Conservation (phyloP, 768 basidiomycete genomes). For the Mycena crocata region DNA sequence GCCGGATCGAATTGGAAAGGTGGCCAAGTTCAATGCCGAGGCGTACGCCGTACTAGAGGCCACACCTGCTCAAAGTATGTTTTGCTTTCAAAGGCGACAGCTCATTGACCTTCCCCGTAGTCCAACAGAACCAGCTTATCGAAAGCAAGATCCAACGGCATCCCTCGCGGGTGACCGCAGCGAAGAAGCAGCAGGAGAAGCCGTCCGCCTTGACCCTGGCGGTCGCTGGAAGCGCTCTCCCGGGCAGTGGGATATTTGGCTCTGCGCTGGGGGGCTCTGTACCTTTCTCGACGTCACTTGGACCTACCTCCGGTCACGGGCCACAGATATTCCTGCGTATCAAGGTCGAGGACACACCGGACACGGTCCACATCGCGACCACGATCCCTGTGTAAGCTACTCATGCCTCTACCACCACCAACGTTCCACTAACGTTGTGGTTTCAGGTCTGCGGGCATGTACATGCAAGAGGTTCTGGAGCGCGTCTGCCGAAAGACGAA, state of each 20-base stretch:
- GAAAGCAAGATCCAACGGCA: constrained; percentile 87
- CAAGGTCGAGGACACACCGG: constrained; percentile 82
- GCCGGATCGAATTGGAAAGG: constrained; percentile 87
- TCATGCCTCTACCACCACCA: background rate
- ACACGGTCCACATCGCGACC: constrained; percentile 87
- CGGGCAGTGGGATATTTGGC: constrained; percentile 61
- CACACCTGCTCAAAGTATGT: constrained; percentile 70
- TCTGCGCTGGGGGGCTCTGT: constrained; percentile 56
- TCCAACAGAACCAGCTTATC: constrained; percentile 82
- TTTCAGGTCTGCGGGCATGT: constrained; percentile 87
- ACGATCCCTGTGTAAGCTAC: constrained; percentile 90
- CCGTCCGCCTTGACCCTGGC: constrained; percentile 56
- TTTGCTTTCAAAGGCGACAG: background rate
- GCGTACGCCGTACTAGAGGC: constrained; percentile 92
- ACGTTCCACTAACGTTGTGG: background rate
- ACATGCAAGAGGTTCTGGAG: constrained; percentile 96
- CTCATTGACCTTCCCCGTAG: constrained; percentile 44
- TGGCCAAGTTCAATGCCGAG: constrained; percentile 89
- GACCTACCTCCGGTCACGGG: constrained; percentile 77
- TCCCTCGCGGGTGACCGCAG: constrained; percentile 75
- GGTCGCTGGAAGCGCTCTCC: constrained; percentile 42
- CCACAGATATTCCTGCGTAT: constrained; percentile 89
- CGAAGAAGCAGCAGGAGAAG: constrained; percentile 67
- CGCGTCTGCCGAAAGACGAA: constrained; percentile 79
- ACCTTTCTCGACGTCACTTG: constrained; percentile 73